Evolutionary conservation across 1,284 basidiomycete species (phyloP).

Genomic region (Sporisorium exsertum): DNA sequence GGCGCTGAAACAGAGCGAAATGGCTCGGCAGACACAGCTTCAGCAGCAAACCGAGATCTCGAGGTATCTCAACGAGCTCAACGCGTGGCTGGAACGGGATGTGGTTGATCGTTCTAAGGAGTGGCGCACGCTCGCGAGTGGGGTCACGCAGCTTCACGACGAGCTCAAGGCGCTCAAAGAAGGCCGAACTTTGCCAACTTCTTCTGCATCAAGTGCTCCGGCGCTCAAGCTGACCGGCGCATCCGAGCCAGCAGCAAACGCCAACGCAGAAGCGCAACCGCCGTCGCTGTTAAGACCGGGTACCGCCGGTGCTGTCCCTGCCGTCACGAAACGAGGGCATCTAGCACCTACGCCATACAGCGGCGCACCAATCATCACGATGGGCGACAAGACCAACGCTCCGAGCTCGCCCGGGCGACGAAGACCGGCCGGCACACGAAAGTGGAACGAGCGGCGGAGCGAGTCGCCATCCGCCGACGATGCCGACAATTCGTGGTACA

Average conservation of each 20-base stretch:
- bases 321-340: conserved; percentile 23
- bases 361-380: conserved; percentile 3
- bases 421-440: conserved; percentile 26
- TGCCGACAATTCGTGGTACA: conserved; percentile 30
- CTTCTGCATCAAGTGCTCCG: neutral
- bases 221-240: conserved; percentile 3
- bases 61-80: conserved; percentile 64
- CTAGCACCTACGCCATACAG: conserved; percentile 6
- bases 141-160: conserved; percentile 56
- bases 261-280: neutral
- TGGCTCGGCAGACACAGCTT: conserved; percentile 52
- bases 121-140: conserved; percentile 54
- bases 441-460: conserved; percentile 37
- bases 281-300: conserved; percentile 28
- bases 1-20: conserved; percentile 56
- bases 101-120: conserved; percentile 60
- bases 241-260: neutral
- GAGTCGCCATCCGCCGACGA: conserved; percentile 21
- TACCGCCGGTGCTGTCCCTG: conserved; percentile 22
- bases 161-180: conserved; percentile 55
- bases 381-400: conserved; percentile 27
- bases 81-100: conserved; percentile 60
- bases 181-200: conserved; percentile 10
- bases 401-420: conserved; percentile 18
- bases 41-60: conserved; percentile 62